phyloP scores from a whole-genome alignment of 495 filamentous ascomycete species.

The Aspergillus kassunensis region DNA sequence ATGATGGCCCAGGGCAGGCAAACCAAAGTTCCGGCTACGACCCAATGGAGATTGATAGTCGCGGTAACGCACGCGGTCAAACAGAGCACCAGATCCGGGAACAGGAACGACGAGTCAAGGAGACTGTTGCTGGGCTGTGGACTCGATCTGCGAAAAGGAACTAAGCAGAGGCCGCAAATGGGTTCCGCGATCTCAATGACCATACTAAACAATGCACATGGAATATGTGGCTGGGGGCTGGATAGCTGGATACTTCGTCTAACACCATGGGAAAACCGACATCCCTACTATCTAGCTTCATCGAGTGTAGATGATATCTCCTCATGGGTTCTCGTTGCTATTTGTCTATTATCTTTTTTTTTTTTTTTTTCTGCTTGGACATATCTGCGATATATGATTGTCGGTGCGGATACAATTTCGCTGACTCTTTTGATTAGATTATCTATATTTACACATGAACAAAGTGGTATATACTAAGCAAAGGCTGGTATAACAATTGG shows the following conservation, averaged over 20 bases:
- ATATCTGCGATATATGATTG: background rate
- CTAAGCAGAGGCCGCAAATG: background rate
- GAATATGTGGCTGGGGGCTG: no score
- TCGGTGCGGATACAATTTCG: no score
- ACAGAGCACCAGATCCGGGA: constrained; percentile 60
- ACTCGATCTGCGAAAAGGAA: constrained; percentile 23
- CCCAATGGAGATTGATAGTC: constrained; percentile 50
- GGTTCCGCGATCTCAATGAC: no score
- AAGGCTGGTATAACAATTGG: no score
- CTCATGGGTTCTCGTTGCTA: no score
- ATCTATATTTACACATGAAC: no score
- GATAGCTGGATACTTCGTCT: no score
- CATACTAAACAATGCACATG: no score
- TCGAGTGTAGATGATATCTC: no score
- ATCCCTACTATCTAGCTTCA: background rate
- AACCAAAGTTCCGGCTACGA: constrained; percentile 24
- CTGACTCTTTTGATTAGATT: no score
- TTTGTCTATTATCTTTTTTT: no score
- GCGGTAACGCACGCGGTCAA: constrained; percentile 59
- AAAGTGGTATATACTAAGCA: no score
- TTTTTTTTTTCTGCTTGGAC: background rate
- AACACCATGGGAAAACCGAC: background rate
- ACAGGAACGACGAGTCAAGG: constrained; percentile 58
- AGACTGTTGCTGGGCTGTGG: constrained; percentile 60
- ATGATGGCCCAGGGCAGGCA: constrained; percentile 4